Percentiles rank a stretch among this genome's conserved stretches.
These are phyloP conservation scores for Cryptosporidium parvum DNA, from an alignment of 169 alveolate genomes.

Conservation along the genomic window DNA sequence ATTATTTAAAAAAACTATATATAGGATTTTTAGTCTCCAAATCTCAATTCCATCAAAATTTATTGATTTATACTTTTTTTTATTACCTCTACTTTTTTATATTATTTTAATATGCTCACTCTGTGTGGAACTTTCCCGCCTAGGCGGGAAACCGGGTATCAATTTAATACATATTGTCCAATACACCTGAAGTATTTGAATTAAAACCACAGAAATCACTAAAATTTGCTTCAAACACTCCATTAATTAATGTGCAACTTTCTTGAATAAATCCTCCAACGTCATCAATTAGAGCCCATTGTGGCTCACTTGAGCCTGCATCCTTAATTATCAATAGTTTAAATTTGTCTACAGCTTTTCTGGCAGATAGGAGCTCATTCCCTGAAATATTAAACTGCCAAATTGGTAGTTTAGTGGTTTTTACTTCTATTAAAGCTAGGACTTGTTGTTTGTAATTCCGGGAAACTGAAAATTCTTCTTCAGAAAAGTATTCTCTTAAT, in stretches of 20 bases:
- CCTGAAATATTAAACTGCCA: constrained; percentile 72
- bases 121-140: constrained; percentile 21
- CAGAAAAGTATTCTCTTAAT: constrained; percentile 24
- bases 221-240: constrained; percentile 38
- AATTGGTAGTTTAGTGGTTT: constrained; percentile 61
- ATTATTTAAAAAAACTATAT: not conserved
- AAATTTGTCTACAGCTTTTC: not conserved
- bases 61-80: not conserved
- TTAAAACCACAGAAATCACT: not conserved
- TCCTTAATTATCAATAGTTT: constrained; percentile 57
- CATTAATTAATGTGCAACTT: constrained; percentile 19
- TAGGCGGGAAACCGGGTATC: constrained; percentile 47
- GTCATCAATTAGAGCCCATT: constrained; percentile 38
- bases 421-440: constrained; percentile 64
- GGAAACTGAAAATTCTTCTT: not conserved
- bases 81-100: not conserved
- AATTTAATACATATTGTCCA: constrained; percentile 2
- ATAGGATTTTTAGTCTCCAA: not conserved
- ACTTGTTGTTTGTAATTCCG: constrained; percentile 6
- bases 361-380: constrained; percentile 21
- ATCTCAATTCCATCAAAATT: not conserved
- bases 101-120: constrained; percentile 22
- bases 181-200: not conserved
- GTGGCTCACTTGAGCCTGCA: constrained; percentile 68
- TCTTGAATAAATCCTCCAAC: constrained; percentile 12